These are phyloP conservation scores for Intubia oerlemansii DNA, from an alignment of 2,329 filamentous ascomycete species.

Conservation along the genomic window DNA sequence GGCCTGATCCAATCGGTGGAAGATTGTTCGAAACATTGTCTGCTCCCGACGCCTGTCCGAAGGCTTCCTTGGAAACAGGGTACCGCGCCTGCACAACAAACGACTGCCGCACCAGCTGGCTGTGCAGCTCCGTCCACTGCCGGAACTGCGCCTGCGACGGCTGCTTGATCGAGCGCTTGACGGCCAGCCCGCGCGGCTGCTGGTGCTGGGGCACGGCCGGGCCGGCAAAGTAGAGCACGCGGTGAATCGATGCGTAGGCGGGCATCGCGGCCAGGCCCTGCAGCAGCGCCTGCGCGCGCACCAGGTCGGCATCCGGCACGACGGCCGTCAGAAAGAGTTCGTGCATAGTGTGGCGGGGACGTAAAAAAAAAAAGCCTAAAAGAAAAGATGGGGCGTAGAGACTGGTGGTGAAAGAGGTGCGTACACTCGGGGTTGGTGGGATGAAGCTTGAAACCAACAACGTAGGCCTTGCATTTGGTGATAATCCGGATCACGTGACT, in stretches of 20 bases:
- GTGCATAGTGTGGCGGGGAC: slow-evolving; percentile 27
- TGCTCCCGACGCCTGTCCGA: neutral
- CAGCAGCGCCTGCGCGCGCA: slow-evolving; percentile 27
- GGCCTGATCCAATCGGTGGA: no score
- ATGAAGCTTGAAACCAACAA: no score
- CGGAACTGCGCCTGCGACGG: slow-evolving; percentile 11
- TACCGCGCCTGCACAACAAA: slow-evolving; percentile 35
- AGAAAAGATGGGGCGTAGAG: no score
- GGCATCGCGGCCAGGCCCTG: slow-evolving; percentile 35
- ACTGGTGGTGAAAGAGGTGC: no score
- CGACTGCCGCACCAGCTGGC: slow-evolving; percentile 32
- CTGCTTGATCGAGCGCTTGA: slow-evolving; percentile 12
- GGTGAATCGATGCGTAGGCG: slow-evolving; percentile 24
- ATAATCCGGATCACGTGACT: no score
- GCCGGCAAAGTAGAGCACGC: slow-evolving; percentile 32
- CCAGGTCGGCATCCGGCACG: slow-evolving; percentile 30
- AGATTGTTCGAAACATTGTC: no score
- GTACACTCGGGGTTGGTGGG: no score
- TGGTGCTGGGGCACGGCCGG: slow-evolving; percentile 15
- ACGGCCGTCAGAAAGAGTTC: slow-evolving; percentile 36
- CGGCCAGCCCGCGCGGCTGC: slow-evolving; percentile 22
- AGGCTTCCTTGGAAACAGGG: slow-evolving; percentile 18
- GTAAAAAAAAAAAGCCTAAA: no score
- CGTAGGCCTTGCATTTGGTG: no score
- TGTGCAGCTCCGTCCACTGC: slow-evolving; percentile 31